A percentile compares a stretch with the other conserved stretches of the same genome.
Evolutionary conservation across 2,329 filamentous ascomycete species (phyloP).

Genomic region (Colletotrichum musicola): DNA sequence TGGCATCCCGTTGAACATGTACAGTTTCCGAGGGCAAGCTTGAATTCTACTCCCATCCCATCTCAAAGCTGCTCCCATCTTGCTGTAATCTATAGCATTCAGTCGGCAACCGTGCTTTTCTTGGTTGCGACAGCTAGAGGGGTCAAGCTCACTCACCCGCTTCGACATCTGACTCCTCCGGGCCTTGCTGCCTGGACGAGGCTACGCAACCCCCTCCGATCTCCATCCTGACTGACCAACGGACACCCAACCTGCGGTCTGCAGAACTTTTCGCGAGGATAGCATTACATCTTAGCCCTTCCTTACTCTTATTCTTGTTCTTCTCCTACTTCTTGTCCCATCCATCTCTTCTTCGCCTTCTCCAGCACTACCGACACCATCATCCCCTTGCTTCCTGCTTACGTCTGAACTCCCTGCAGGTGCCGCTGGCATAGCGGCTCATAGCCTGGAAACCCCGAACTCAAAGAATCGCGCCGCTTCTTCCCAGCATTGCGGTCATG

Average conservation of each 20-base stretch:
- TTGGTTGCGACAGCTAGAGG: neutral
- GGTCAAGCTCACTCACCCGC: neutral
- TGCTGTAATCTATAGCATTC: too few species aligned
- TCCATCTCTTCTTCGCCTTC: neutral
- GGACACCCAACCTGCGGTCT: neutral
- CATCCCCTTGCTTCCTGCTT: neutral
- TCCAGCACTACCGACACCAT: neutral
- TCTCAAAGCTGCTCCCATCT: neutral
- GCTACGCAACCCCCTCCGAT: slow-evolving; percentile 24
- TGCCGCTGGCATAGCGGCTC: neutral
- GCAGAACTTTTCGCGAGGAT: neutral
- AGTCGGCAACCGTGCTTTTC: neutral
- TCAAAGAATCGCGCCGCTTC: too few species aligned
- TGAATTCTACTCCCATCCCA: neutral
- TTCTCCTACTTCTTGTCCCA: neutral
- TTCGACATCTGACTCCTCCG: slow-evolving; percentile 27
- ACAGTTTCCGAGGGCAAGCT: neutral
- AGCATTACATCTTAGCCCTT: neutral
- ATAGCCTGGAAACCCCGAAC: too few species aligned
- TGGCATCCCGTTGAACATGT: neutral
- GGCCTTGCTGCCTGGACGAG: slow-evolving; percentile 35
- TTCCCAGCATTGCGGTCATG: neutral
- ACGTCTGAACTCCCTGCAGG: neutral
- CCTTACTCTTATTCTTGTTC: neutral
- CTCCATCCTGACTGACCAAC: neutral